Evolutionary conservation across 2,329 filamentous ascomycete species (phyloP), one percentile per base, ranked within the genome.

Genomic region (Nemania diffusa): DNA sequence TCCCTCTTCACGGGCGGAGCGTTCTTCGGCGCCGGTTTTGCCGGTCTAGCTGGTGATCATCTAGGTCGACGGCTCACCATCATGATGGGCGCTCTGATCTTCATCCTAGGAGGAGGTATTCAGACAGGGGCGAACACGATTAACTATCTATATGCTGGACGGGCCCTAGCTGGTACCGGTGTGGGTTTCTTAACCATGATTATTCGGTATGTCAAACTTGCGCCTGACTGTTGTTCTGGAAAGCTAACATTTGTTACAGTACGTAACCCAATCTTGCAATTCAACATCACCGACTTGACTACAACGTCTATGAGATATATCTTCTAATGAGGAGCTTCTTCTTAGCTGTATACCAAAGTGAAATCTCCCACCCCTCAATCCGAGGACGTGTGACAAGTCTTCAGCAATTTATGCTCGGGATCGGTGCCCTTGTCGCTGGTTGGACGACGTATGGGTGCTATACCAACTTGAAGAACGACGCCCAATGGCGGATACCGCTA

Each of bases 331-430:
- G 3, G 32, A 7, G 26, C 15, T 11, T 24, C 11, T 8, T 40
- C 13, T 26, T 20, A 76, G 73, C 92, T 1, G 79, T 94, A 0
- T 95, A 94, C 76, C 92, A 94, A 76, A 91, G 91, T 24, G 92
- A 96, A 75, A 84, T 95, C 26, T 89, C 90, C 3, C 92, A 95
- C 76, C 92, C 92, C 1, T 86, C 85, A 65, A 95, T 95, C 73
- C 87, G 92, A 77, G 92, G 92, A 13, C 84, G 89, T 69, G 86
- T 96, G 34, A 94, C 91, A 0, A 87, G 88, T 32, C 82, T 95
- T 3, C 92, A 94, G 77, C 92, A 94, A 73, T 94, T 94, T 75
- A 94, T 94, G 91, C 78, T 95, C 58, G 92, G 92, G 0, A 86
- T 95, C 29, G 92, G 92, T 64, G 83, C 91, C 17, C 84, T 96